phyloP scores from a whole-genome alignment of 768 basidiomycete genomes.

The Phylloporus sp. region DNA sequence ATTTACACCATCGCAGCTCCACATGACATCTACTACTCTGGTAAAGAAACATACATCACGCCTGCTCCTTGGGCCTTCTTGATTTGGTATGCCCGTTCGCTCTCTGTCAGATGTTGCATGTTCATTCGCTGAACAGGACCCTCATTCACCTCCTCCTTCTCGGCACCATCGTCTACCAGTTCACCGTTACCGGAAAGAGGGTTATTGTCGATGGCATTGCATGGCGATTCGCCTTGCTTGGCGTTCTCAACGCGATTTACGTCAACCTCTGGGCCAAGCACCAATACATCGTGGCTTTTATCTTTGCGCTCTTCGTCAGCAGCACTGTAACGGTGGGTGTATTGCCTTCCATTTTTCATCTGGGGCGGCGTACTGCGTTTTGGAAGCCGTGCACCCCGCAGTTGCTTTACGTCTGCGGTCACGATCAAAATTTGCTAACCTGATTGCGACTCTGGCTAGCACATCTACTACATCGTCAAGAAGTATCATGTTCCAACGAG shows the following conservation, averaged over 20 bases:
- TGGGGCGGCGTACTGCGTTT: conserved; percentile 2
- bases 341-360: conserved; percentile 14
- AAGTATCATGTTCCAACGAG: conserved; percentile 69
- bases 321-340: conserved; percentile 52
- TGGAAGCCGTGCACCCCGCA: neutral
- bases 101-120: neutral
- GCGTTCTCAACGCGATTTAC: conserved; percentile 83
- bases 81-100: conserved; percentile 59
- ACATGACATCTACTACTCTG: conserved; percentile 62
- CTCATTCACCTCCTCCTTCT: conserved; percentile 88
- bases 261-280: conserved; percentile 81
- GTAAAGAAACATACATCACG: conserved; percentile 88
- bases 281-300: conserved; percentile 77
- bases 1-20: conserved; percentile 82
- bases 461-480: conserved; percentile 94
- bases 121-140: conserved; percentile 47
- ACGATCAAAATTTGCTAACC: conserved; percentile 14
- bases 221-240: conserved; percentile 91
- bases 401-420: conserved; percentile 4
- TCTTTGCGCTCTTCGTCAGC: conserved; percentile 85
- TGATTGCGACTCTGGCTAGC: conserved; percentile 35
- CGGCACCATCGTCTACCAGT: conserved; percentile 88
- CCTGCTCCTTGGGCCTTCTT: conserved; percentile 93
- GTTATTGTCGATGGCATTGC: conserved; percentile 82
- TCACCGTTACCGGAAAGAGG: conserved; percentile 71